Conservation (phyloP, 768 basidiomycete species). For the Cystofilobasidium macerans region DNA sequence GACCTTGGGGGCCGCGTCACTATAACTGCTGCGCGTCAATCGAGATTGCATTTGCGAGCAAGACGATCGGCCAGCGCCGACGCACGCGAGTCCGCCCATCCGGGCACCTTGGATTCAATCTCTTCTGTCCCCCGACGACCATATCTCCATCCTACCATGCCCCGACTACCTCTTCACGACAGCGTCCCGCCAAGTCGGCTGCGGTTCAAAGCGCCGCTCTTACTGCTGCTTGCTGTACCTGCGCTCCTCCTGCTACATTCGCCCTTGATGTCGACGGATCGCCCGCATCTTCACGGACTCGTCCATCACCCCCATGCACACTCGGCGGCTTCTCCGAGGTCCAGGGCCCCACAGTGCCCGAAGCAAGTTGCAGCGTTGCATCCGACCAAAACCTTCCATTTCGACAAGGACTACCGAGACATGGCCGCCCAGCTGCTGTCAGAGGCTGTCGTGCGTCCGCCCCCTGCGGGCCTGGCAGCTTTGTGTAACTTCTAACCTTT, state of each 20-base stretch:
- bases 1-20: too few relatives aligned
- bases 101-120: too few relatives aligned
- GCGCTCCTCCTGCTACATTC: slow-evolving; percentile 11
- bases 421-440: slow-evolving; percentile 14
- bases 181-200: background rate
- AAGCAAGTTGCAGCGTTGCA: background rate
- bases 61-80: background rate
- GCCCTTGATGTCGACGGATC: background rate
- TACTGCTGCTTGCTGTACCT: slow-evolving; percentile 9
- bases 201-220: background rate
- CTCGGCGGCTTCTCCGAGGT: background rate
- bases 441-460: slow-evolving; percentile 14
- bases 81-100: too few relatives aligned
- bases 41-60: too few relatives aligned
- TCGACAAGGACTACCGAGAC: slow-evolving; percentile 5
- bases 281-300: background rate
- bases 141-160: slow-evolving; percentile 2
- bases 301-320: too few relatives aligned
- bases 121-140: background rate
- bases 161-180: slow-evolving; percentile 15
- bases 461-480: background rate
- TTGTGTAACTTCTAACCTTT: background rate
- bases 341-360: slow-evolving; percentile 8
- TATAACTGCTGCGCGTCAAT: too few relatives aligned
- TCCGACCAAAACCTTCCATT: background rate